Percentiles rank a stretch among this genome's conserved stretches.
Conservation (phyloP, 2,329 filamentous ascomycete genomes). For the Arthrobotrys megalospora region DNA sequence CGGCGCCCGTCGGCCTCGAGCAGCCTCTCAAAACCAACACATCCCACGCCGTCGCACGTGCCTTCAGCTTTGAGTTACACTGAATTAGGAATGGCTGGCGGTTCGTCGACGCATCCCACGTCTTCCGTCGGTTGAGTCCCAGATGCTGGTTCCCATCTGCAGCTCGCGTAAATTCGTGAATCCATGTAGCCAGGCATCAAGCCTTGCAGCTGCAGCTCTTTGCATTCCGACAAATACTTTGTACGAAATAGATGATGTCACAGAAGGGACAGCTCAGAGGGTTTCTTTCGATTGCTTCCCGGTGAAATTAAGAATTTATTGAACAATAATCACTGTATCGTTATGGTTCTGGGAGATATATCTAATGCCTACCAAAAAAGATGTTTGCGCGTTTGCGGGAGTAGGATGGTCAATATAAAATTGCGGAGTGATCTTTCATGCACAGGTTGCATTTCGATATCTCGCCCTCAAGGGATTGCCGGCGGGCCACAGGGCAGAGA, state of each 20-base stretch:
- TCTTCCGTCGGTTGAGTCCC: not conserved
- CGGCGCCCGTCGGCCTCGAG: conserved; percentile 57
- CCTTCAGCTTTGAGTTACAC: conserved; percentile 4
- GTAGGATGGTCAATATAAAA: not conserved
- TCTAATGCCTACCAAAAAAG: not conserved
- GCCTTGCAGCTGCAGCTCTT: conserved; percentile 24
- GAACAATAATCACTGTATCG: not conserved
- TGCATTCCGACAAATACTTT: conserved; percentile 6
- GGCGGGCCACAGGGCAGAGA: conserved; percentile 59
- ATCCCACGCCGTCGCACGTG: conserved; percentile 50
- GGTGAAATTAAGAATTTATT: not conserved
- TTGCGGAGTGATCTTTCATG: conserved; percentile 34
- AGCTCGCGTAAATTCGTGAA: conserved; percentile 51
- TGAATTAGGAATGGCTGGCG: conserved; percentile 35
- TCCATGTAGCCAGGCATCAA: conserved; percentile 34
- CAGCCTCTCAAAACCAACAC: conserved; percentile 28
- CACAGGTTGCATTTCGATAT: conserved; percentile 25
- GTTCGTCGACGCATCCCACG: conserved; percentile 11
- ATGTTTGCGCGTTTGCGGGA: conserved; percentile 8
- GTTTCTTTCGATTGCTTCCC: not conserved
- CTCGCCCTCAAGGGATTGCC: conserved; percentile 21
- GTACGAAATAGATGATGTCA: conserved; percentile 43
- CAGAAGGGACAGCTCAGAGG: not conserved
- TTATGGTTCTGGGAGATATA: not conserved
- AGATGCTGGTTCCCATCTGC: conserved; percentile 26